A percentile compares a stretch with the other conserved stretches of the same genome.
Evolutionary conservation across 2,329 filamentous ascomycete species (phyloP).

Genomic region (Diaporthe sp.): DNA sequence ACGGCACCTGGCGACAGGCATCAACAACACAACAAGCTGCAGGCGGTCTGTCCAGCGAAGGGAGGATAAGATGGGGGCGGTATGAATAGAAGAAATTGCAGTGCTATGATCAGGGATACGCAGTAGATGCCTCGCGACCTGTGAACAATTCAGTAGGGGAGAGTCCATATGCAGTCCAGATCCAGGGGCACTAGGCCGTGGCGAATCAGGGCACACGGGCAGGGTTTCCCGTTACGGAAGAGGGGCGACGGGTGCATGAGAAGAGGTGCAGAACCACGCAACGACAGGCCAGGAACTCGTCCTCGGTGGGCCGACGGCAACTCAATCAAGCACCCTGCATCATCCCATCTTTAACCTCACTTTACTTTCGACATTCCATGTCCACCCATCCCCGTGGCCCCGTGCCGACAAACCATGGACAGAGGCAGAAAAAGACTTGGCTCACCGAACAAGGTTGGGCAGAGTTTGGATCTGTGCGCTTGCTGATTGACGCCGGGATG

Average conservation of each 20-base stretch:
- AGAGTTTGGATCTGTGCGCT: constrained; percentile 20
- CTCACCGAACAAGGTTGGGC: constrained; percentile 24
- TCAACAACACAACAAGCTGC: not conserved
- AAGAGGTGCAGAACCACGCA: constrained; percentile 5
- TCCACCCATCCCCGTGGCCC: constrained; percentile 21
- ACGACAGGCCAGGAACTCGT: constrained; percentile 29
- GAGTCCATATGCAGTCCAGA: not conserved
- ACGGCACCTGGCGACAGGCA: not conserved
- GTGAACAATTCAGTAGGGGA: not conserved
- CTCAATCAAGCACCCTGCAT: constrained; percentile 17
- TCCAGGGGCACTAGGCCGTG: constrained; percentile 10
- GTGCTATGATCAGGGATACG: constrained; percentile 1
- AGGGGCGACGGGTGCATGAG: constrained; percentile 18
- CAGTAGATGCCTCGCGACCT: not conserved
- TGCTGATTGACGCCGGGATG: constrained; percentile 8
- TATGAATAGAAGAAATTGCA: not conserved
- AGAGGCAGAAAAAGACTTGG: not conserved
- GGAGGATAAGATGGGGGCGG: not conserved
- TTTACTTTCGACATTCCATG: constrained; percentile 29
- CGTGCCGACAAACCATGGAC: constrained; percentile 4
- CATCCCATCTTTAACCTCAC: constrained; percentile 31
- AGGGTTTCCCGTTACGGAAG: constrained; percentile 1
- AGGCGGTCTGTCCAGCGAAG: not conserved
- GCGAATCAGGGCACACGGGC: constrained; percentile 15
- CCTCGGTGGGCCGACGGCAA: constrained; percentile 28